Base-by-base conservation (phyloP, 139 green algal species). In the Pseudopediastrum boryanum region DNA sequence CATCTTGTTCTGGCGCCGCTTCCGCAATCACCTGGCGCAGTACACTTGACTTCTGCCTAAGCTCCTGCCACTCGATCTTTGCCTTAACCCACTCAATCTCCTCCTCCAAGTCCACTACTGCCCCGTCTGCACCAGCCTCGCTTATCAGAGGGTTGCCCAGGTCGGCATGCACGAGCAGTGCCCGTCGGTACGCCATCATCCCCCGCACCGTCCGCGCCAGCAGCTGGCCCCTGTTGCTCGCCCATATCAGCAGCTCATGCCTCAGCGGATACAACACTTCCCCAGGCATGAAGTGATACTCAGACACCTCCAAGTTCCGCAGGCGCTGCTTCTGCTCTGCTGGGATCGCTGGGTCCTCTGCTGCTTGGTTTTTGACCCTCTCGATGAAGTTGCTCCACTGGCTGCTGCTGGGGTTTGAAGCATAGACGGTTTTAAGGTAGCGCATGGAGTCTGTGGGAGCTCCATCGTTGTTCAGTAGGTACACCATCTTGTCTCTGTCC, bases 211-310 rank as follows among this genome's bases (percentile, higher is more conserved):
- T 96, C 43, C 93, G 86, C 2, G 90, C 77, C 51, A 97, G 86
- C 68, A 94, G 87, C 84, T 97, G 93, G 27, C 90, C 91, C 2
- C 93, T 78, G 83, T 93, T 92, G 27, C 87, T 94, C 31, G 93
- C 92, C 93, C 93, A 97, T 67, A 93, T 74, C 79, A 91, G 91
- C 78, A 97, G 75, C 74, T 97, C 84, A 68, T 83, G 86, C 72
- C 86, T 81, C 51, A 88, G 80, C 27, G 74, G 42, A 59, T 87
- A 64, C 63, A 87, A 63, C 41, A 52, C 33, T 19, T 81, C 82
- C 31, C 46, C 74, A 29, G 77, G 38, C 39, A 79, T 67, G 79
- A 94, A 94, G 75, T 94, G 38, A 3, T 54, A 73, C 63, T 64
- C 56, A 8, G 56, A 8, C 25, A n/a, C 25, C 25, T 23, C 56